phyloP scores from a whole-genome alignment of 202 grass and related monocot genomes.

The Setaria italica region DNA sequence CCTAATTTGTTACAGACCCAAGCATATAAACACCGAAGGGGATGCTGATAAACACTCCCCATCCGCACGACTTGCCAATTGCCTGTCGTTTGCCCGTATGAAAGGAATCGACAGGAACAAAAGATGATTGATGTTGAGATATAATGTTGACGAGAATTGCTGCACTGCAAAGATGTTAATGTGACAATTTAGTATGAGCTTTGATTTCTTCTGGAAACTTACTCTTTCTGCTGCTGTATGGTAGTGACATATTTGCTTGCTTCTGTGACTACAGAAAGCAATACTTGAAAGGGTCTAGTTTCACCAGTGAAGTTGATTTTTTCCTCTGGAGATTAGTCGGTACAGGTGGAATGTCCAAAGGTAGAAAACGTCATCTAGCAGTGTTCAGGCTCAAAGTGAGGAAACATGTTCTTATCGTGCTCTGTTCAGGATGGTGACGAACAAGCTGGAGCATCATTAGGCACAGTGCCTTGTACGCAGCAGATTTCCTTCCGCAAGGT shows the following conservation, averaged over 20 bases:
- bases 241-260: slow-evolving; percentile 11
- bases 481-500: slow-evolving; percentile 16
- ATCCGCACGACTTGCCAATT: slow-evolving; percentile 34
- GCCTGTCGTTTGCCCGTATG: slow-evolving; percentile 45
- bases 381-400: slow-evolving; percentile 8
- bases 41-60: slow-evolving; percentile 39
- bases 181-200: slow-evolving; percentile 7
- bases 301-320: slow-evolving; percentile 20
- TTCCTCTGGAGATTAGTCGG: neutral
- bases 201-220: neutral
- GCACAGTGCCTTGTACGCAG: slow-evolving; percentile 4
- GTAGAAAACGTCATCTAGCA: slow-evolving; percentile 30
- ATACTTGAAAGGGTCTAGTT: neutral
- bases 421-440: slow-evolving; percentile 27
- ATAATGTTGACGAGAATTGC: slow-evolving; percentile 12
- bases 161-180: neutral
- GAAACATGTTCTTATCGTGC: slow-evolving; percentile 34
- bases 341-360: slow-evolving; percentile 20
- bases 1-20: slow-evolving; percentile 43
- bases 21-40: slow-evolving; percentile 43
- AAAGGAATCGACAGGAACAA: slow-evolving; percentile 37
- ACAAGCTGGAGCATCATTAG: slow-evolving; percentile 14
- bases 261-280: slow-evolving; percentile 32
- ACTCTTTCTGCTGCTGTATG: neutral
- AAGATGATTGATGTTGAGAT: slow-evolving; percentile 20